Base-by-base conservation (phyloP, 305 asterid species). In the Euphrasia arctica region DNA sequence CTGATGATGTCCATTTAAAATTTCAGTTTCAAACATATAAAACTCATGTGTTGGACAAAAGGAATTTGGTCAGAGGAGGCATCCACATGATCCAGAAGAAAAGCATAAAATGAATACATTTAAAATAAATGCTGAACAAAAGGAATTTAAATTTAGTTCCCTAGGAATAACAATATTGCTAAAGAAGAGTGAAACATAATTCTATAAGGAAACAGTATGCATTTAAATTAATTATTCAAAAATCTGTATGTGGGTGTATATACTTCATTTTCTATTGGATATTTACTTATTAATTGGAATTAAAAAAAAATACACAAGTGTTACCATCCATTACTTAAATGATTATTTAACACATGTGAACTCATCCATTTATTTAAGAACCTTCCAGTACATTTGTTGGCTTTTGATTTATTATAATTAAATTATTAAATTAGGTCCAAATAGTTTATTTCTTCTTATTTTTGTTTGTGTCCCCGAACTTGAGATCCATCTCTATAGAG, bases 1-100 rank as follows among this genome's bases (percentile, higher is more conserved):
- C 60, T 34, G 58, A 52, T 27, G 72, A 69, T 67, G 51, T 42
- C 64, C 54, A 47, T 54, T 27, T 12, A 47, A 60, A 59, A 64
- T 63, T n/a, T 15, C 22, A 58, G 36, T 55, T 59, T 54, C 51
- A 39, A 8, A 58, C 59, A 58, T 62, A 42, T 69, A 68, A 51
- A 39, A 52, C 45, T 59, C 36, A 52, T 62, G 68, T 36, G 7
- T 34, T 34, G 55, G 28, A 58, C 29, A 25, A 25, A 25, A 25
- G 27, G 27, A 25, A 25, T 42, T 60, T 62, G 60, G 3, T 32
- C 12, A 7, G 31, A 70, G 12, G 43, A 57, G 62, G 64, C 68
- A 67, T 62, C 14, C 11, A 60, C 45, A 27, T 32, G 49, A 56
- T 42, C 8, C 34, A 58, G 36, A 61, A 28, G 63, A 60, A 25